A percentile compares a stretch with the other conserved stretches of the same genome.
Evolutionary conservation across 495 filamentous ascomycete species (phyloP).

Genomic region (Tricharina praecox): DNA sequence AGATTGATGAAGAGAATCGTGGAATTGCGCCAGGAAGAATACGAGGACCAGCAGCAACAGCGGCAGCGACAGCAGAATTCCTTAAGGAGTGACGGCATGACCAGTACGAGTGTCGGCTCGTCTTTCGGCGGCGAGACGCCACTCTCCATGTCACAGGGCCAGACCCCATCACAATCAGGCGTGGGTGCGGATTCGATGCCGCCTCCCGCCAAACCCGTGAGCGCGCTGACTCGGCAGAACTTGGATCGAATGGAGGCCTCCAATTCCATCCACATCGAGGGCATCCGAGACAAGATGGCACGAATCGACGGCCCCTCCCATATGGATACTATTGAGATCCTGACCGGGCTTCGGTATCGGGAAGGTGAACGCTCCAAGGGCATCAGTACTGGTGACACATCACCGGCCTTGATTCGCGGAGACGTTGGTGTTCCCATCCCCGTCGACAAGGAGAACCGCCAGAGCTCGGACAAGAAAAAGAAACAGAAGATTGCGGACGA

Average conservation of each 20-base stretch:
- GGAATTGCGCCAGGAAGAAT: slow-evolving; percentile 71
- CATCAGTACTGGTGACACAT: slow-evolving; percentile 69
- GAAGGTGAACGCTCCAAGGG: slow-evolving; percentile 81
- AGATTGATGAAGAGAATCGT: slow-evolving; percentile 66
- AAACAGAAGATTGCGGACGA: slow-evolving; percentile 80
- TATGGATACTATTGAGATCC: slow-evolving; percentile 79
- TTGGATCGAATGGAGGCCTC: slow-evolving; percentile 58
- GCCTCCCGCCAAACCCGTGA: slow-evolving; percentile 46
- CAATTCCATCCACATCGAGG: slow-evolving; percentile 48
- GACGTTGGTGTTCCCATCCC: slow-evolving; percentile 75
- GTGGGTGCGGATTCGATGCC: slow-evolving; percentile 36
- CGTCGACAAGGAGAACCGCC: slow-evolving; percentile 49
- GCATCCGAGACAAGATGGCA: slow-evolving; percentile 60
- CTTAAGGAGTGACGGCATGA: neutral
- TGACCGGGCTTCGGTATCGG: slow-evolving; percentile 74
- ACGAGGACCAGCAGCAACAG: slow-evolving; percentile 48
- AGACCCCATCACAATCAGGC: slow-evolving; percentile 21
- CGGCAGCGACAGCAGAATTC: slow-evolving; percentile 24
- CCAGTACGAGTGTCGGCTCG: neutral
- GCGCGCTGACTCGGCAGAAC: slow-evolving; percentile 56
- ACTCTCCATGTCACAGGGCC: slow-evolving; percentile 11
- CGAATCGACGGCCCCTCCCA: slow-evolving; percentile 57
- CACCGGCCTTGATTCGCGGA: slow-evolving; percentile 63
- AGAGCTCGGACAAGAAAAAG: slow-evolving; percentile 70
- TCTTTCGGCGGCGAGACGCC: slow-evolving; percentile 20